Conservation (phyloP, 2,329 filamentous ascomycete species). For the Sodiomyces alkalinus region DNA sequence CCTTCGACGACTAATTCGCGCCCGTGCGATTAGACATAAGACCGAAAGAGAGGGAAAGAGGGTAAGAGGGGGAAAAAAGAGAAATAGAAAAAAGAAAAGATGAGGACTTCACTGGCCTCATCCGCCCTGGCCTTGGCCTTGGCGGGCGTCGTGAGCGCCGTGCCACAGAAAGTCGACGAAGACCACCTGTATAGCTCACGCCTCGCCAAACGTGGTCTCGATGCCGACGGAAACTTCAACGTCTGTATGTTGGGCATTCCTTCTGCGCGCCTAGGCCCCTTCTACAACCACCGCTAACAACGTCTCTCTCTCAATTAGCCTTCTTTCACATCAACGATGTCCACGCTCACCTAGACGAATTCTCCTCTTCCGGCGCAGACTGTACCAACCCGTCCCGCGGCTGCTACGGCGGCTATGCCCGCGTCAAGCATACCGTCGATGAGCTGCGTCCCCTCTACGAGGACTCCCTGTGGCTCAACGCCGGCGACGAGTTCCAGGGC, state of each 20-base stretch:
- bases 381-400: slow-evolving; percentile 39
- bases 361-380: slow-evolving; percentile 43
- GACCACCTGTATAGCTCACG: slow-evolving; percentile 34
- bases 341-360: slow-evolving; percentile 51
- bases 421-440: slow-evolving; percentile 45
- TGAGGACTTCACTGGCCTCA: too few species aligned
- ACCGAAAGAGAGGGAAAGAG: too few species aligned
- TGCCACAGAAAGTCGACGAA: slow-evolving; percentile 17
- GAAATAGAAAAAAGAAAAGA: too few species aligned
- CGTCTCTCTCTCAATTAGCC: slow-evolving; percentile 22
- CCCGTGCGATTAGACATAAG: too few species aligned
- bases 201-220: slow-evolving; percentile 31
- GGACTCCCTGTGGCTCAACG: slow-evolving; percentile 49
- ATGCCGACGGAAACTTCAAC: slow-evolving; percentile 34
- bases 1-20: too few species aligned
- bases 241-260: slow-evolving; percentile 22
- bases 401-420: slow-evolving; percentile 49
- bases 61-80: too few species aligned
- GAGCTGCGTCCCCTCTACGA: slow-evolving; percentile 38
- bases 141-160: slow-evolving; percentile 14
- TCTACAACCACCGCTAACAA: background rate
- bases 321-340: slow-evolving; percentile 60
- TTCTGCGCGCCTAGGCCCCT: background rate
- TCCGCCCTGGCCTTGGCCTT: slow-evolving; percentile 8
- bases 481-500: slow-evolving; percentile 55